Base-by-base conservation (phyloP, 2,329 filamentous ascomycete species). In the Colletotrichum sp. region DNA sequence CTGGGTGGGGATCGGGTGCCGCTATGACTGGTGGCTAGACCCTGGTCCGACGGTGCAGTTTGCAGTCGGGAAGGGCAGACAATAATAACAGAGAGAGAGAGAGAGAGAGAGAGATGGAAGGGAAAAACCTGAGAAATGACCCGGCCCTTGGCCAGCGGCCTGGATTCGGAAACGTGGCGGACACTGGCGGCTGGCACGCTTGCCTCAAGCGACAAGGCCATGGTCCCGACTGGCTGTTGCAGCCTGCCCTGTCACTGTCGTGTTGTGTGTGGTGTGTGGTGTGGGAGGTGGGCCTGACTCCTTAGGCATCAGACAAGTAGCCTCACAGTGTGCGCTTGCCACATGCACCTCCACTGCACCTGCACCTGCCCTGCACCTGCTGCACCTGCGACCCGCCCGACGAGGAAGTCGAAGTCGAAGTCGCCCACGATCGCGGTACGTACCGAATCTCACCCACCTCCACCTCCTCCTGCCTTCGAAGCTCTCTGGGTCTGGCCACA, bases 91-190 rank as follows among this genome's bases (percentile, higher is more conserved):
- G 15, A 69, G 18, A 26, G 32, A 24, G 34, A 36, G 18, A 26
- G 32, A 24, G 34, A 36, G 28, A 34, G 2, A 34, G 30, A 32
- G 30, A 32, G 36, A 62, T 26, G 18, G 55, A 60, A 63, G 49
- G 21, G 49, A 68, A 32, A 62, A 62, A 32, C 12, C 39, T 44
- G 75, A 75, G 71, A 76, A 66, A 67, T 75, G 71, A 74, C 64
- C 57, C 49, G 71, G 44, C 32, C 60, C 72, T 71, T 66, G 60
- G 49, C 69, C 52, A 59, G 15, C 60, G 49, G 71, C 66, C 66
- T 76, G 65, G 60, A 76, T 75, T 76, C 66, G 75, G 75, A 76
- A 76, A 71, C 75, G 71, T 71, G 75, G 75, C 39, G 39, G 39
- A n/a, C 39, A 44, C 39, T 44, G 39, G 39, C 75, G 75, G 66